A percentile compares a stretch with the other conserved stretches of the same genome.
Evolutionary conservation across 225 moss, liverwort and hornwort species (phyloP).

Genomic region (Thuidium tamariscinum): DNA sequence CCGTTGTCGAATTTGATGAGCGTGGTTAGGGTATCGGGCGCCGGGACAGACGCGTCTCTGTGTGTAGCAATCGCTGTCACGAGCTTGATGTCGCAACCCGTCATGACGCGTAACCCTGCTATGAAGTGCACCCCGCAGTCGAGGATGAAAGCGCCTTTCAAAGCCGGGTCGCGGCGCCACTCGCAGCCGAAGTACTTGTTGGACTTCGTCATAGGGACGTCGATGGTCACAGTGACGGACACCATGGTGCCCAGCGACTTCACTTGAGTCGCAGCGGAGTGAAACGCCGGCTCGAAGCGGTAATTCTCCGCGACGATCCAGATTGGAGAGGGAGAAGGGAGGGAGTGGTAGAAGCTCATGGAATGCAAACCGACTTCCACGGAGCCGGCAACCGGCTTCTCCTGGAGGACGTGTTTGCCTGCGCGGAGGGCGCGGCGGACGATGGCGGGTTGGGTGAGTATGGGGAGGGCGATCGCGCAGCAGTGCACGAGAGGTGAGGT

Average conservation of each 20-base stretch:
- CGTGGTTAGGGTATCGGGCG: constrained; percentile 75
- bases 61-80: constrained; percentile 69
- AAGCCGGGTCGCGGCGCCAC: constrained; percentile 68
- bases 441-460: constrained; percentile 63
- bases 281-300: constrained; percentile 85
- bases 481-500: constrained; percentile 62
- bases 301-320: constrained; percentile 94
- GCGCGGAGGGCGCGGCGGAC: constrained; percentile 60
- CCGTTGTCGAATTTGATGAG: constrained; percentile 70
- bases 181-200: constrained; percentile 84
- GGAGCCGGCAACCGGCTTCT: constrained; percentile 81
- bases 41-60: constrained; percentile 48
- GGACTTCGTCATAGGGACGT: constrained; percentile 66
- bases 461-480: constrained; percentile 74
- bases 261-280: constrained; percentile 55
- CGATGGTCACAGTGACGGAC: constrained; percentile 65
- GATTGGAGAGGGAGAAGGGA: constrained; percentile 23
- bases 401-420: constrained; percentile 89
- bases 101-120: constrained; percentile 78
- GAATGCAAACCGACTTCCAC: constrained; percentile 14
- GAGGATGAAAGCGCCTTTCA: constrained; percentile 80
- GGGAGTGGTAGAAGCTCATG: constrained; percentile 7
- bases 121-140: constrained; percentile 93
- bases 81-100: constrained; percentile 45
- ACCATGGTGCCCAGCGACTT: constrained; percentile 59